Evolutionary conservation across 805 yeast genomes (phyloP), one percentile per base, ranked within the genome.

Genomic region (Teunomyces funiuensis): DNA sequence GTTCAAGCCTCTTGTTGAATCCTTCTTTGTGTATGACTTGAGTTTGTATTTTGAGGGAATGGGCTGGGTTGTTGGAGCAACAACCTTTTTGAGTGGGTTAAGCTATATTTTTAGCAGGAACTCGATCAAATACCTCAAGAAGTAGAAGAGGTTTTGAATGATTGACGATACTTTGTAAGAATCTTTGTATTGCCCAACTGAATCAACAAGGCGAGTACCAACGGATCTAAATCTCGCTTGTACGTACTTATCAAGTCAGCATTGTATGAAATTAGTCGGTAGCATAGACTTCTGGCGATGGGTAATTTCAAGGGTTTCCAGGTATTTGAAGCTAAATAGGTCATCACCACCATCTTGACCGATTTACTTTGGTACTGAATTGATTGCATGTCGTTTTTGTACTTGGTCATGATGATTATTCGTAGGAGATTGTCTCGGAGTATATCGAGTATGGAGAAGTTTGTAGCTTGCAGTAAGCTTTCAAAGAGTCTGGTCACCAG

Each of bases 41-140:
- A 39, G 36, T 8, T 34, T 49, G 7, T 42, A 47, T n/a, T 58
- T 61, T 38, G 51, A 54, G 13, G 62, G 55, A 30, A 53, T 56
- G 44, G 67, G 60, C 17, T 44, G 50, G 41, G 40, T 55, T 8
- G 73, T 62, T 27, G 67, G 68, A 2, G 45, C 74, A 2, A 88
- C 97, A 0, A 90, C 97, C 1, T 56, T 85, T 0, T 56, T 79
- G 45, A 86, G 95, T 58, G 97, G 96, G 0, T 61, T 82, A 26
- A 82, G 89, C 7, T 90, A 90, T 62, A 71, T 85, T 4, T 77
- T 85, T 51, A 76, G 83, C 37, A 83, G 75, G 45, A 73, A 77
- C 40, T 91, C 95, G 0, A 82, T 88, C 39, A 82, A 74, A 60
- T 71, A 75, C 30, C 50, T 83, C 23, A 51, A 51, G 37, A 40